These are phyloP conservation scores for Vanderwaltozyma polyspora DNA, from an alignment of 805 yeast species.

Conservation along the genomic window DNA sequence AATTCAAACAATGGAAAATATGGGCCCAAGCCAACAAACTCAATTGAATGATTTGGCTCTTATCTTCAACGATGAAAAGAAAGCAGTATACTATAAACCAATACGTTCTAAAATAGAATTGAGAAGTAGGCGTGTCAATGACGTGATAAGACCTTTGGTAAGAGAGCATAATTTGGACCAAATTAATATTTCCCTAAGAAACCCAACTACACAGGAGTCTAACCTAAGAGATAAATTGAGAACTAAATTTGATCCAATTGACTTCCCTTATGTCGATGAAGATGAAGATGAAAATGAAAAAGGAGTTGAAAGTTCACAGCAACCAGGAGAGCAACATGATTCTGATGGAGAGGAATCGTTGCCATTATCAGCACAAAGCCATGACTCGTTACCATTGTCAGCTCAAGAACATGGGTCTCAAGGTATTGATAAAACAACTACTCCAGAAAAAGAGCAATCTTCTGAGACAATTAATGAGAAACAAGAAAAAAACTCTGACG, in stretches of 20 bases:
- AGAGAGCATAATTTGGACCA: conserved; percentile 47
- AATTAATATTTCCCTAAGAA: conserved; percentile 30
- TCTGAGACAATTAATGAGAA: too few species aligned
- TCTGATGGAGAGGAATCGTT: background rate
- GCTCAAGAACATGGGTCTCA: too few species aligned
- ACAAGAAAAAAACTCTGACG: background rate
- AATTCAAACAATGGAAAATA: conserved; percentile 14
- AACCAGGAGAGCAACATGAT: background rate
- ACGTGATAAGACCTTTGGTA: conserved; percentile 29
- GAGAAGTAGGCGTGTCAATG: conserved; percentile 69
- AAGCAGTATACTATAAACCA: conserved; percentile 67
- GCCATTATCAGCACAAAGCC: too few species aligned
- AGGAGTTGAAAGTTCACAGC: background rate
- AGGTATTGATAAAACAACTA: too few species aligned
- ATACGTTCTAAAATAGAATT: conserved; percentile 66
- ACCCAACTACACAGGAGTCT: conserved; percentile 15
- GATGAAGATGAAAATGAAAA: conserved; percentile 3
- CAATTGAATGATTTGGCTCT: conserved; percentile 48
- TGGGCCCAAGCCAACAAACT: conserved; percentile 5
- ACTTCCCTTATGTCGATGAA: conserved; percentile 31
- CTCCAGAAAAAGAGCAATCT: too few species aligned
- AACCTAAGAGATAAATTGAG: conserved; percentile 74
- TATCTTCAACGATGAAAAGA: conserved; percentile 42
- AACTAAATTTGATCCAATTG: conserved; percentile 61
- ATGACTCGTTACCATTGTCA: too few species aligned